Evolutionary conservation across 352 stramenopile species (phyloP).

Genomic region (Phytopythium vexans): DNA sequence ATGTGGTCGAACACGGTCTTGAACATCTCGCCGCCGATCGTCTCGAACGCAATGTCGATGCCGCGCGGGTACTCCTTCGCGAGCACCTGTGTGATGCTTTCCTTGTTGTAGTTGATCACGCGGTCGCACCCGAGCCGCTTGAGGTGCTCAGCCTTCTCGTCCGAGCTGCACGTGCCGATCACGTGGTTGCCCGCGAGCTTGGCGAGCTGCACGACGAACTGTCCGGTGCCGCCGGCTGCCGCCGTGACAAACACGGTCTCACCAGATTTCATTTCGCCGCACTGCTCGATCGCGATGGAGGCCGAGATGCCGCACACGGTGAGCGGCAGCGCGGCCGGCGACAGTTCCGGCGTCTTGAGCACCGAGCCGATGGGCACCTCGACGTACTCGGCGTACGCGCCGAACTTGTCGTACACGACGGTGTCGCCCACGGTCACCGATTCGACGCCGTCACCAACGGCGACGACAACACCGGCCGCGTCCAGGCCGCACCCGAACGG

Average conservation of each 20-base stretch:
- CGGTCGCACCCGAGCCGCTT: constrained; percentile 52
- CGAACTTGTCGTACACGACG: constrained; percentile 34
- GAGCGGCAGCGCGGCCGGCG: constrained; percentile 24
- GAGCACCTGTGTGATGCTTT: constrained; percentile 23
- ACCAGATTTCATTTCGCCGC: constrained; percentile 39
- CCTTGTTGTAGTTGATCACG: constrained; percentile 80
- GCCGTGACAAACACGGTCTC: constrained; percentile 58
- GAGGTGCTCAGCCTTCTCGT: constrained; percentile 76
- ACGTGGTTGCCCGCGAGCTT: constrained; percentile 71
- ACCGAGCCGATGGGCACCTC: constrained; percentile 25
- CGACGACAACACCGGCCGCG: constrained; percentile 30
- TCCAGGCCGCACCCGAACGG: constrained; percentile 53
- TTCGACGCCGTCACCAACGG: constrained; percentile 30
- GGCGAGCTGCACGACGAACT: constrained; percentile 79
- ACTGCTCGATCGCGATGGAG: constrained; percentile 42
- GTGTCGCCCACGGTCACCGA: constrained; percentile 38
- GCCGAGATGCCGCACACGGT: constrained; percentile 43
- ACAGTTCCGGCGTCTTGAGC: constrained; percentile 24
- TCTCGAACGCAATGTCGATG: constrained; percentile 28
- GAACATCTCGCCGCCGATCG: constrained; percentile 28
- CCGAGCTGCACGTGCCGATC: constrained; percentile 75
- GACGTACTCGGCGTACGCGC: constrained; percentile 33
- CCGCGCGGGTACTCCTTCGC: constrained; percentile 26
- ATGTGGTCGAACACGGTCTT: constrained; percentile 42
- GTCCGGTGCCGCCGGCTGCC: constrained; percentile 62